phyloP scores from a whole-genome alignment of 352 stramenopile species.

The Hyaloperonospora brassicae region DNA sequence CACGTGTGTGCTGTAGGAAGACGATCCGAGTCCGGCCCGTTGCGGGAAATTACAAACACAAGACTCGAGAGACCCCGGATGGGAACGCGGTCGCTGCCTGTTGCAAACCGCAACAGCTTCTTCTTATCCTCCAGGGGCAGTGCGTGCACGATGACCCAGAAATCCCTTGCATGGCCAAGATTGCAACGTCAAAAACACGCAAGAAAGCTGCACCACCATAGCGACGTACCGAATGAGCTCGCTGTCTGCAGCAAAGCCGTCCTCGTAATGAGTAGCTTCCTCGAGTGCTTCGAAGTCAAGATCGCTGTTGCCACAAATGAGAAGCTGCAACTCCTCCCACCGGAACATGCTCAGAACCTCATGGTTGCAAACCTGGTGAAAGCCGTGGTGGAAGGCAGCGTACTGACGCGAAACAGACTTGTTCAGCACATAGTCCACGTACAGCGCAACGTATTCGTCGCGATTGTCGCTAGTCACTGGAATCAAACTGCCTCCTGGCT shows the following conservation, averaged over 20 bases:
- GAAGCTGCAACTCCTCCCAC: constrained; percentile 71
- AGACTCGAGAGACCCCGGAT: constrained; percentile 75
- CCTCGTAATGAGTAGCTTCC: constrained; percentile 66
- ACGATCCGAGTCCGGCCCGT: constrained; percentile 73
- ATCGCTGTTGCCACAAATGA: constrained; percentile 66
- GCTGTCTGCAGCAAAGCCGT: constrained; percentile 63
- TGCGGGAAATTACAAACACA: constrained; percentile 79
- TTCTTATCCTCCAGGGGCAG: constrained; percentile 78
- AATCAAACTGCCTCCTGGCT: constrained; percentile 46
- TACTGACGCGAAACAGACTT: constrained; percentile 56
- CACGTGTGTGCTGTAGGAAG: constrained; percentile 84
- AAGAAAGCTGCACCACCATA: neutral
- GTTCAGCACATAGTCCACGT: constrained; percentile 68
- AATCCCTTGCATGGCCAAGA: constrained; percentile 34
- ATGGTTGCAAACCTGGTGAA: constrained; percentile 65
- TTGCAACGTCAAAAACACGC: too few relatives aligned
- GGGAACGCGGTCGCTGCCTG: constrained; percentile 76
- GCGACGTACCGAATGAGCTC: constrained; percentile 43
- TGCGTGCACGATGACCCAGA: constrained; percentile 78
- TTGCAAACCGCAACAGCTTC: constrained; percentile 80
- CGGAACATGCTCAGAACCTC: constrained; percentile 71
- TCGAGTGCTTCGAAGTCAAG: constrained; percentile 75
- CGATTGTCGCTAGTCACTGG: constrained; percentile 58
- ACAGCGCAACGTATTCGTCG: constrained; percentile 63
- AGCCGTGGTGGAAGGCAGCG: constrained; percentile 62